Evolutionary conservation across 1,139 yeast genomes (phyloP).

Genomic region (Lodderomyces orthopsilosis): DNA sequence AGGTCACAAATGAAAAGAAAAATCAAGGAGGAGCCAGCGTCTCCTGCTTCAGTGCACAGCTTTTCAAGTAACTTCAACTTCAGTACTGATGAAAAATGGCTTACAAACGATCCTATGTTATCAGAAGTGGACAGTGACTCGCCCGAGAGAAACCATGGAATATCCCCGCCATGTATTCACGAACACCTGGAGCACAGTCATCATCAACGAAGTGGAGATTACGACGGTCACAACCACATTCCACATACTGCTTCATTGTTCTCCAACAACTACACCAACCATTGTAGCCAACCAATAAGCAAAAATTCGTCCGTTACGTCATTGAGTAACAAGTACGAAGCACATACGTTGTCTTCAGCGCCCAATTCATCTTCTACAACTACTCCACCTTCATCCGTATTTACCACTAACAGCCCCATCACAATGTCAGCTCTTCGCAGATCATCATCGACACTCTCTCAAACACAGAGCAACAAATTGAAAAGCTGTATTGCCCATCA

Average conservation of each 20-base stretch:
- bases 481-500: constrained; percentile 16
- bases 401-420: constrained; percentile 12
- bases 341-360: constrained; percentile 24
- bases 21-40: constrained; percentile 5
- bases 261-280: constrained; percentile 8
- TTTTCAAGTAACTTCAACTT: constrained; percentile 1
- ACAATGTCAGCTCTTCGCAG: constrained; percentile 14
- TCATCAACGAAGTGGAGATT: not conserved
- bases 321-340: constrained; percentile 29
- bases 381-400: constrained; percentile 12
- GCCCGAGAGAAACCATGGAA: constrained; percentile 4
- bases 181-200: not conserved
- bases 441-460: constrained; percentile 17
- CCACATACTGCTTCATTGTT: constrained; percentile 10
- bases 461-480: constrained; percentile 19
- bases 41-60: constrained; percentile 1
- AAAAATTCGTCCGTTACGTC: constrained; percentile 16
- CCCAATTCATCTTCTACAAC: constrained; percentile 14
- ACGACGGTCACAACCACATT: not conserved
- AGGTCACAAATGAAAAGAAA: constrained; percentile 2
- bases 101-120: constrained; percentile 4
- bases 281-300: constrained; percentile 4
- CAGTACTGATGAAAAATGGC: not conserved
- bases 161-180: constrained; percentile 10
- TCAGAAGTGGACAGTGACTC: constrained; percentile 14